Evolutionary conservation across 2,329 filamentous ascomycete genomes (phyloP).

Genomic region (Exophiala alcalophila): DNA sequence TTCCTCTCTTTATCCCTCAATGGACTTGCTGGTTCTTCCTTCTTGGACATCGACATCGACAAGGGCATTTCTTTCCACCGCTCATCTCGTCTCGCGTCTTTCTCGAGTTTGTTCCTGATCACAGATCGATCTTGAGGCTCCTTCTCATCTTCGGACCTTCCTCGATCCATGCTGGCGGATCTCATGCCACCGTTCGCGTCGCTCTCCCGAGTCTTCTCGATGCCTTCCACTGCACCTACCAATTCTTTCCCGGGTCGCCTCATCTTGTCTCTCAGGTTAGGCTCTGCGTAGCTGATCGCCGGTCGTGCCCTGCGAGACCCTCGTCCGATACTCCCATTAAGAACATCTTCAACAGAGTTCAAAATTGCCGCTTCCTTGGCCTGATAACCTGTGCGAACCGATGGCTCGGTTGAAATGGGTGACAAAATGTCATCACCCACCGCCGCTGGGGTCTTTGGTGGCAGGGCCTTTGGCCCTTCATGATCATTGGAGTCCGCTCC

Average conservation of each 20-base stretch:
- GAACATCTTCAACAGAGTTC: constrained; percentile 31
- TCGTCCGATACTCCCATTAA: constrained; percentile 53
- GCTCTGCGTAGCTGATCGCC: constrained; percentile 76
- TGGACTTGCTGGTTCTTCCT: constrained; percentile 27
- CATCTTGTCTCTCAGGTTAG: constrained; percentile 80
- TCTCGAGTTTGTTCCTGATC: constrained; percentile 24
- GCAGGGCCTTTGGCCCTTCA: constrained; percentile 9
- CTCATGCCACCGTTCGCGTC: constrained; percentile 21
- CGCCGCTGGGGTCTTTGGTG: constrained; percentile 29
- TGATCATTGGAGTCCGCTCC: neutral
- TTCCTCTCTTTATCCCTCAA: constrained; percentile 33
- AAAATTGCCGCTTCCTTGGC: constrained; percentile 25
- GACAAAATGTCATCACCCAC: constrained; percentile 23
- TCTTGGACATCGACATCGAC: constrained; percentile 6
- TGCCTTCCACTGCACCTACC: constrained; percentile 69
- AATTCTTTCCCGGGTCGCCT: constrained; percentile 73
- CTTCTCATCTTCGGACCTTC: constrained; percentile 17
- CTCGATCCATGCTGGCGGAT: constrained; percentile 21
- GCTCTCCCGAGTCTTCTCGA: constrained; percentile 41
- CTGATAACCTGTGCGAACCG: constrained; percentile 14
- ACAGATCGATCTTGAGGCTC: constrained; percentile 14
- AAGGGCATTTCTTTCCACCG: constrained; percentile 17
- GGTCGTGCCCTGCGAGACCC: constrained; percentile 65
- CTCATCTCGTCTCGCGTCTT: constrained; percentile 5
- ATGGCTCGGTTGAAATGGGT: constrained; percentile 29